These are phyloP conservation scores for Sapria himalayana DNA, from an alignment of 345 rosid genomes.

Conservation along the genomic window DNA sequence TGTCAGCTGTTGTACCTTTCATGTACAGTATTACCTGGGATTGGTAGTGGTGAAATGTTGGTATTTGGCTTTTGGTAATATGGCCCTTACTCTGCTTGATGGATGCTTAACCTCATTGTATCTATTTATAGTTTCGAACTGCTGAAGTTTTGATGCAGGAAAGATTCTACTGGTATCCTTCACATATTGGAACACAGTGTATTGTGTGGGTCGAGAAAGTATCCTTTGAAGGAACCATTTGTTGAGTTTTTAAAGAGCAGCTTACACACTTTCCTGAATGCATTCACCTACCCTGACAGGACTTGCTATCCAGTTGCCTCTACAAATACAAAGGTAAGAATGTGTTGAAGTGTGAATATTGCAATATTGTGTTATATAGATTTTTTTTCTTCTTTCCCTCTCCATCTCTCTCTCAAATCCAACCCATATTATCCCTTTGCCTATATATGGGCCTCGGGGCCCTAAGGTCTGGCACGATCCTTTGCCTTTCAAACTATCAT, in stretches of 20 bases:
- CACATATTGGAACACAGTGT: conserved; percentile 96
- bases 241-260: conserved; percentile 91
- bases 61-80: no score
- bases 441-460: no score
- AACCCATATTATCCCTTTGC: no score
- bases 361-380: conserved; percentile 1
- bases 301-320: conserved; percentile 98
- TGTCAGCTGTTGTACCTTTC: no score
- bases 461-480: no score
- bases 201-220: conserved; percentile 86
- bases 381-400: no score
- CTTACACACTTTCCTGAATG: conserved; percentile 79
- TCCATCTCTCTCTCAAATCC: no score
- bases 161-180: conserved; percentile 93
- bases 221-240: conserved; percentile 92
- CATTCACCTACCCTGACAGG: conserved; percentile 94
- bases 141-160: no score
- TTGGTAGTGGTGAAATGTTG: no score
- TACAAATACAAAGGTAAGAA: conserved; percentile 60
- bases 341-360: not conserved
- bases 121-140: conserved; percentile 4
- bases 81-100: not conserved
- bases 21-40: no score
- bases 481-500: no score
- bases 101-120: conserved; percentile 1